Conservation (phyloP, 257 asterid genomes). For the Forsythia suspensa region DNA sequence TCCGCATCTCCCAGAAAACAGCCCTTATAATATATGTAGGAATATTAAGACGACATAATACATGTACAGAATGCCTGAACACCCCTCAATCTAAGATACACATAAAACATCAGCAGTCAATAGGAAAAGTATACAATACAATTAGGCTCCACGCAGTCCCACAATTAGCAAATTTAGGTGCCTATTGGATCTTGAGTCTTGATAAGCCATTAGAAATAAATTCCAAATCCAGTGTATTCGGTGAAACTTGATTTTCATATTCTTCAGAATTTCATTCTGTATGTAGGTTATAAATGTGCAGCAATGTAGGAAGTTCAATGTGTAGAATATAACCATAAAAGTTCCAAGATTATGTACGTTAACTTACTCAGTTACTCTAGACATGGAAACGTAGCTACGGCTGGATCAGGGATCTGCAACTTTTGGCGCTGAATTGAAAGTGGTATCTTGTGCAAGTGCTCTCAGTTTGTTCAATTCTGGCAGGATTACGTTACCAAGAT, state of each 20-base stretch:
- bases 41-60: neutral
- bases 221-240: neutral
- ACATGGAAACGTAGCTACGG: conserved; percentile 19
- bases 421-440: conserved; percentile 1
- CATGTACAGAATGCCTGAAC: neutral
- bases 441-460: conserved; percentile 24
- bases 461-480: conserved; percentile 32
- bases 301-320: neutral
- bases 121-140: neutral
- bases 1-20: neutral
- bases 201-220: neutral
- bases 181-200: neutral
- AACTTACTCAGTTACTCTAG: conserved; percentile 12
- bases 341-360: neutral
- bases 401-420: conserved; percentile 13
- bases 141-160: neutral
- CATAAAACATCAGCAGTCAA: neutral
- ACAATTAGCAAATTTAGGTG: neutral
- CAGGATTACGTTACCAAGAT: conserved; percentile 31
- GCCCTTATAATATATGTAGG: neutral
- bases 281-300: neutral
- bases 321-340: neutral
- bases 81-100: neutral
- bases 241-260: neutral
- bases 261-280: neutral